Evolutionary conservation across 2,329 filamentous ascomycete genomes (phyloP), one percentile per base, ranked within the genome.

Genomic region (Scedosporium apiospermum): DNA sequence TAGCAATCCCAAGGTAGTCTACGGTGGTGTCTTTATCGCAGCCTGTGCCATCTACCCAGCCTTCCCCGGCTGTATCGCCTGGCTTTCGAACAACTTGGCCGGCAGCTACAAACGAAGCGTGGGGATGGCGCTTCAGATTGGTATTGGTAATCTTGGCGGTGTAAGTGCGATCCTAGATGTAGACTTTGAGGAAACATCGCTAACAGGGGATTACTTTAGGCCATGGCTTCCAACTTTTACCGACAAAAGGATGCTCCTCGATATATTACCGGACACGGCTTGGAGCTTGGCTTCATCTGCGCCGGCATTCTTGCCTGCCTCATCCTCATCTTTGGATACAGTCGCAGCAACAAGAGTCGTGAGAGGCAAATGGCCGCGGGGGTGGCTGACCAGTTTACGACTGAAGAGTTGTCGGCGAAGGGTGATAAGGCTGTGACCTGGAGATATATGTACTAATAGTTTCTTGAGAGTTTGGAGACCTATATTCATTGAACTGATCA

Each of bases 161-260:
- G 68, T 76, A 65, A 68, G 78, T 7, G 76, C 75, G 0, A 72
- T 69, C 18, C 3, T 23, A n/a, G 6, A 21, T 34, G 5, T 34
- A 34, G 9, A 27, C 1, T 6, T 46, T 7, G 9, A 16, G 2
- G 21, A 49, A 51, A 26, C 10, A 23, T 60, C 7, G 21, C 58
- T 51, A 60, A 60, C 26, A 30, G 14, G 16, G 10, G 34, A 23
- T 27, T 30, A 3, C 7, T 2, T 2, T n/a, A 78, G 75, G 87
- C 86, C 1, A 88, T 90, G 82, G 85, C 87, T 0, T 87, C 85
- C 4, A 90, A 90, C 68, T 89, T 90, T 67, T 91, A 90, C 67
- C 80, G 87, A 3, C 70, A 74, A 30, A 71, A 70, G 4, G 81
- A 84, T 63, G 68, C 69, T 1, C 81, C 82, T 0, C 73, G 76